Evolutionary conservation across 2,329 filamentous ascomycete genomes (phyloP), one percentile per base, ranked within the genome.

Genomic region (Pseudogymnoascus sp.): DNA sequence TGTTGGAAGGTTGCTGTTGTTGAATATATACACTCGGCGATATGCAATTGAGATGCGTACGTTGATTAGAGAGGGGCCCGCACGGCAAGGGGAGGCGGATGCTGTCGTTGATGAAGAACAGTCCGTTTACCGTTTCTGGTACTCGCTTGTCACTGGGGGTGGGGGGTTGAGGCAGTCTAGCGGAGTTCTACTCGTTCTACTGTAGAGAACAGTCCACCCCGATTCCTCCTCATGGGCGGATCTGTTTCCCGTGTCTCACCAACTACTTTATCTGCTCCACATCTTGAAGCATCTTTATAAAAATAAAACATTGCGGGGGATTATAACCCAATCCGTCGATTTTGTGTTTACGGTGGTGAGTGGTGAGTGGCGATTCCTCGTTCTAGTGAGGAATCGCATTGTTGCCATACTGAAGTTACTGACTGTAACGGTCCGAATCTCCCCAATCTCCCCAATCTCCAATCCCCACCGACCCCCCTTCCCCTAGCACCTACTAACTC

Each of bases 181-280:
- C 10, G 19, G 7, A n/a, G 26, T 2, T 40, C 37, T 40, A 40
- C 37, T 40, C 26, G 26, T 28, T n/a, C 40, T 22, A 41, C 40
- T 41, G 40, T 41, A 3, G 40, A 41, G 14, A 12, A n/a, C 22
- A 50, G 26, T 28, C 46, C 46, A 53, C 26, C 46, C 6, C 46
- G 46, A 53, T 53, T 16, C 31, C 46, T 31, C 46, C 46, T 16
- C 10, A 28, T 14, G n/a, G 26, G 46, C n/a, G n/a, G 24, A 53
- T 53, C 46, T 31, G 46, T 53, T 53, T 53, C 46, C n/a, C 46
- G 8, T 53, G 46, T 53, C 46, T 53, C 46, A 53, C 46, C n/a
- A 53, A 16, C 14, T 3, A 31, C 26, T 31, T 6, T 16, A 28
- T 16, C 46, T 53, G 26, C 24, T 53, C 46, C 46, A 53, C 46